Evolutionary conservation across 106 monocot genomes (phyloP).

Genomic region (Narthecium ossifragum): DNA sequence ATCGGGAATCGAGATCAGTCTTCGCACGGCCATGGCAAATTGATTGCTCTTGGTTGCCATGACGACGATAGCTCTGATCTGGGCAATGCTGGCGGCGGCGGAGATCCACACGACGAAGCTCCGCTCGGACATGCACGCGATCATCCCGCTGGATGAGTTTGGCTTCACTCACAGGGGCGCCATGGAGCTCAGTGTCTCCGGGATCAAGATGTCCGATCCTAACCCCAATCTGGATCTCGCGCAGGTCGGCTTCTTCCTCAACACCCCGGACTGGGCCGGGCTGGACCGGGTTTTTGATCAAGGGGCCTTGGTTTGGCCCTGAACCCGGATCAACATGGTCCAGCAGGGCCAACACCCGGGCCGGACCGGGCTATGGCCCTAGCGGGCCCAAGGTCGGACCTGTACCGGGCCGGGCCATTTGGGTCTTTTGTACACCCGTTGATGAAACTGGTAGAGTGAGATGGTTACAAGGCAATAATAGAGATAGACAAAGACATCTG

Average conservation of each 20-base stretch:
- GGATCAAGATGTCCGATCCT: conserved; percentile 34
- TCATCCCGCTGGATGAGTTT: conserved; percentile 84
- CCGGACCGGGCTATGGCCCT: too few relatives aligned
- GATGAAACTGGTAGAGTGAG: too few relatives aligned
- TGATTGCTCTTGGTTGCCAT: neutral
- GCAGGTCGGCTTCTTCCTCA: conserved; percentile 75
- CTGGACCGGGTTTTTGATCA: too few relatives aligned
- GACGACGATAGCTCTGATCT: neutral
- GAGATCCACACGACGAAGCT: conserved; percentile 61
- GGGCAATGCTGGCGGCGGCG: conserved; percentile 10
- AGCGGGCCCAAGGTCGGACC: too few relatives aligned
- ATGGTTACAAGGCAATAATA: too few relatives aligned
- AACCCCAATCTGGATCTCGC: conserved; percentile 48
- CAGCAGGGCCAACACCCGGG: too few relatives aligned
- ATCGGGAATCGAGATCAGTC: neutral
- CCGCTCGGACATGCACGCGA: conserved; percentile 38
- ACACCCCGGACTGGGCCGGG: conserved; percentile 66
- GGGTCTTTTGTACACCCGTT: too few relatives aligned
- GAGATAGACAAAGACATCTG: too few relatives aligned
- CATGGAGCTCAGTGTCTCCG: conserved; percentile 71
- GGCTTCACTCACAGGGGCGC: conserved; percentile 68
- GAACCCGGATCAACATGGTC: too few relatives aligned
- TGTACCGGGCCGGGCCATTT: too few relatives aligned
- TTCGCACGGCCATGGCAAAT: neutral
- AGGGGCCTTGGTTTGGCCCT: too few relatives aligned